A percentile compares a stretch with the other conserved stretches of the same genome.
These are phyloP conservation scores for Erythrophleum fordii DNA, from an alignment of 306 rosid genomes.

Conservation along the genomic window DNA sequence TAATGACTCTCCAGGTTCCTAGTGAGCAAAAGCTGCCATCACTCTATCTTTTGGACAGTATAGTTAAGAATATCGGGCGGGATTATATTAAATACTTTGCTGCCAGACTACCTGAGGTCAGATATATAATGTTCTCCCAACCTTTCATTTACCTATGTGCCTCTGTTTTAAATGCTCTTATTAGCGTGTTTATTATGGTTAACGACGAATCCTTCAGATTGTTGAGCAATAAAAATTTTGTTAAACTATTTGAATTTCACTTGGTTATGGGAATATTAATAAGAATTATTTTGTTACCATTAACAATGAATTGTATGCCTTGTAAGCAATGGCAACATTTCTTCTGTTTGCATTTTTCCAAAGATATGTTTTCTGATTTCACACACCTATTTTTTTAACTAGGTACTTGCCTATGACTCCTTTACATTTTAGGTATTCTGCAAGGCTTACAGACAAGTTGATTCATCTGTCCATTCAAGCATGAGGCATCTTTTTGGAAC, in stretches of 20 bases:
- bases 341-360: conserved; percentile 8
- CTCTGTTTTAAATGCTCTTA: not conserved
- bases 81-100: conserved; percentile 87
- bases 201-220: not conserved
- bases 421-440: conserved; percentile 74
- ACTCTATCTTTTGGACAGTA: conserved; percentile 94
- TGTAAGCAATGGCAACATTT: conserved; percentile 12
- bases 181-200: not conserved
- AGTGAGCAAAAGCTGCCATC: conserved; percentile 93
- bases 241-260: not conserved
- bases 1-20: conserved; percentile 74
- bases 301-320: conserved; percentile 29
- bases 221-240: not conserved
- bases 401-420: conserved; percentile 30
- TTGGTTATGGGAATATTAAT: not conserved
- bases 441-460: conserved; percentile 88
- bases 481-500: conserved; percentile 98
- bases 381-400: conserved; percentile 23
- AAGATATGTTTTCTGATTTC: conserved; percentile 1
- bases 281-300: conserved; percentile 5
- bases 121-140: conserved; percentile 44
- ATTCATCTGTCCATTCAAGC: conserved; percentile 68
- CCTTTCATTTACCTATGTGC: conserved; percentile 1
- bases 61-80: conserved; percentile 92
- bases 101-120: conserved; percentile 86